phyloP scores from a whole-genome alignment of 257 asterid genomes.

The Forsythia suspensa region DNA sequence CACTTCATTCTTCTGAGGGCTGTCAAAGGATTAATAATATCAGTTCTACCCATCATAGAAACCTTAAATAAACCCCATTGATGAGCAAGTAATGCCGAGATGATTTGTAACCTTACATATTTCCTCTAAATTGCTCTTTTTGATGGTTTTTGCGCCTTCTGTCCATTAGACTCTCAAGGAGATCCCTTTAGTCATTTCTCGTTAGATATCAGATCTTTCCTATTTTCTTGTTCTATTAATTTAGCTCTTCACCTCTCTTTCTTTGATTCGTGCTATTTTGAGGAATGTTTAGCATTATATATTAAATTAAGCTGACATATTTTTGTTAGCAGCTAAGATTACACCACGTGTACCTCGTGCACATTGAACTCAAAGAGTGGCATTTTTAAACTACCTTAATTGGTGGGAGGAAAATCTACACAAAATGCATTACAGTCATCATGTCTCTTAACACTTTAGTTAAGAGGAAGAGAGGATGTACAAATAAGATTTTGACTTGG shows the following conservation, averaged over 20 bases:
- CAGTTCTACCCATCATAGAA: not conserved
- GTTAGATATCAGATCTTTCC: not conserved
- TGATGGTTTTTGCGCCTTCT: not conserved
- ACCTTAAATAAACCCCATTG: not conserved
- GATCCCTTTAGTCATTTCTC: not conserved
- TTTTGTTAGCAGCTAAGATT: not conserved
- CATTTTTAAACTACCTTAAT: not conserved
- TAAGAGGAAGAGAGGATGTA: conserved; percentile 29
- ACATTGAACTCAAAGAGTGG: not conserved
- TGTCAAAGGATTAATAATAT: not conserved
- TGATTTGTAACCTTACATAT: not conserved
- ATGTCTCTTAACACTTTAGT: not conserved
- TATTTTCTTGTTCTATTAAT: not conserved
- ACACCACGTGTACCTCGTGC: not conserved
- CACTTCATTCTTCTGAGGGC: not conserved
- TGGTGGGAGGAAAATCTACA: too few relatives aligned
- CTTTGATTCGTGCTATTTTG: not conserved
- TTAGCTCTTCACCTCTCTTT: not conserved
- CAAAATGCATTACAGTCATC: not conserved
- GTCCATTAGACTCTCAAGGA: not conserved
- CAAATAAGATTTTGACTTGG: conserved; percentile 31
- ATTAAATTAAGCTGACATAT: not conserved
- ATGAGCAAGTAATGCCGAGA: not conserved
- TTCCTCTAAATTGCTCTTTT: not conserved
- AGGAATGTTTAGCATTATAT: not conserved